These are phyloP conservation scores for Fraxinus velutina DNA, from an alignment of 305 asterid species.

Conservation along the genomic window DNA sequence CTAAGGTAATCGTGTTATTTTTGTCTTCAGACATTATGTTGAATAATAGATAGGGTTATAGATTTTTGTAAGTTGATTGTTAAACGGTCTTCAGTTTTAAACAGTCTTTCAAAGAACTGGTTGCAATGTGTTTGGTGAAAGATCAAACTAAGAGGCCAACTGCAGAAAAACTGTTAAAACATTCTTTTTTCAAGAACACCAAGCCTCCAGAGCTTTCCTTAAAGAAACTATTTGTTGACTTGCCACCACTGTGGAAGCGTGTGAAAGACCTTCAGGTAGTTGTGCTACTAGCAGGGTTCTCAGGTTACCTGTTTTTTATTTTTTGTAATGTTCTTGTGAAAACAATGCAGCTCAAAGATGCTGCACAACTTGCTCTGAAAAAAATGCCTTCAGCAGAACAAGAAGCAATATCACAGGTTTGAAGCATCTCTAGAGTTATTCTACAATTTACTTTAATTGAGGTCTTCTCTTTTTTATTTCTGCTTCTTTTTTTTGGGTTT, in stretches of 20 bases:
- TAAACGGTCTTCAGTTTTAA: conserved; percentile 28
- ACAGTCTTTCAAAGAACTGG: conserved; percentile 97
- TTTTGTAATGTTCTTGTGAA: conserved; percentile 27
- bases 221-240: conserved; percentile 66
- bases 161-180: conserved; percentile 74
- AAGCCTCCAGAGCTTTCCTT: conserved; percentile 75
- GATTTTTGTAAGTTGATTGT: conserved; percentile 22
- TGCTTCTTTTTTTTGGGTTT: conserved; percentile 1
- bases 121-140: conserved; percentile 93
- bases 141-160: conserved; percentile 94
- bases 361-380: conserved; percentile 87
- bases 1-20: conserved; percentile 63
- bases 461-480: background rate
- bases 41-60: conserved; percentile 14
- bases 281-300: conserved; percentile 19
- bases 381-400: conserved; percentile 78
- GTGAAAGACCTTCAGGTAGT: conserved; percentile 81
- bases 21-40: conserved; percentile 22
- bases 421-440: conserved; percentile 16
- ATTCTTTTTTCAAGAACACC: conserved; percentile 70
- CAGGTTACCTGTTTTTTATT: conserved; percentile 19
- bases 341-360: conserved; percentile 68
- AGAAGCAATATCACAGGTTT: conserved; percentile 86
- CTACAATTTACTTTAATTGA: background rate
- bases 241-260: conserved; percentile 84